Evolutionary conservation across 352 stramenopile genomes (phyloP), one percentile per base, ranked within the genome.

Genomic region (Pythium monospermum): DNA sequence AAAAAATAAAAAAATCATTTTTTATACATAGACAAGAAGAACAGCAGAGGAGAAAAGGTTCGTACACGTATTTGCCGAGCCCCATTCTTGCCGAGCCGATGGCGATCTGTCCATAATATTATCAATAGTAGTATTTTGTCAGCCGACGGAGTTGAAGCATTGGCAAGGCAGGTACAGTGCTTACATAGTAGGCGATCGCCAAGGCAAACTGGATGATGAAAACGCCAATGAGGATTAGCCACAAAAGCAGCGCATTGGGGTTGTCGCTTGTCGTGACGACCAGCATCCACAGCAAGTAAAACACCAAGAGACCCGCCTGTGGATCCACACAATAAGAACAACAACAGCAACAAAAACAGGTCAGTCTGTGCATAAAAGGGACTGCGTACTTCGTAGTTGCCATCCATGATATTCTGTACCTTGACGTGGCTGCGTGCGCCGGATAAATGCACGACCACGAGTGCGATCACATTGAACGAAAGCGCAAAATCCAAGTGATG

Each of bases 401-500:
- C n/a, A n/a, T n/a, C n/a, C 35, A 58, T 22, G 6, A 42, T 18
- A 18, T 8, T n/a, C 7, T 42, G 8, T 57, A 71, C 66, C 49
- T 73, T 73, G 52, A 63, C 40, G 10, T 68, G 53, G 18, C 68
- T 63, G 28, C 57, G 37, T 15, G 61, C 66, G 2, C 66, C 66
- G 16, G 66, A 71, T 6, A 73, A 36, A 49, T 73, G 66, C 18
- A 73, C 64, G 10, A 66, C 45, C 8, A 68, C 25, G 1, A 73
- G 25, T n/a, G 64, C n/a, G 33, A 68, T 48, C 27, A 63, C 45
- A 25, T 71, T 73, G 31, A 71, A 66, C 0, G 58, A 53, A n/a
- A 73, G 58, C 8, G 66, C 59, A 32, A 63, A 66, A 33, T 73
- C 66, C 47, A 73, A 51, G 15, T 53, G 28, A 18, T 44, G 57